These are phyloP conservation scores for Trichoderma gracile DNA, from an alignment of 2,329 filamentous ascomycete genomes.

Conservation along the genomic window DNA sequence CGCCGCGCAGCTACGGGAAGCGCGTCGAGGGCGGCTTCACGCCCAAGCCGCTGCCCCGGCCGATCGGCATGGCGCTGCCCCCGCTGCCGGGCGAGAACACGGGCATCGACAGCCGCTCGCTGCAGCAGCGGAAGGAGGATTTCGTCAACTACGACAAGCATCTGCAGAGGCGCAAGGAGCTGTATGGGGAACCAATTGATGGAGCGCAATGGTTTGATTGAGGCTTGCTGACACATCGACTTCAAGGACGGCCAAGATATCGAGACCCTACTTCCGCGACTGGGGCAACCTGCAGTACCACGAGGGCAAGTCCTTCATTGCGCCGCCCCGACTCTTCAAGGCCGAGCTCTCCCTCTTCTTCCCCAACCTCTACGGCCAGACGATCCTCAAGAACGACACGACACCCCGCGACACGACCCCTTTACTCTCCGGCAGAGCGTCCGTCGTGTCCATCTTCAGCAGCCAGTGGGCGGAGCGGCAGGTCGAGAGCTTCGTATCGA, in stretches of 20 bases:
- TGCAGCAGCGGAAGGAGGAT: slow-evolving; percentile 71
- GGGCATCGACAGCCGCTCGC: slow-evolving; percentile 67
- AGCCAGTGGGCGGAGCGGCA: slow-evolving; percentile 85
- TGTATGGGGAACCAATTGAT: slow-evolving; percentile 53
- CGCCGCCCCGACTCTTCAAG: slow-evolving; percentile 82
- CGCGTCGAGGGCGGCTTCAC: slow-evolving; percentile 54
- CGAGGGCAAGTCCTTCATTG: slow-evolving; percentile 88
- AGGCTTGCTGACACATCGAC: slow-evolving; percentile 4
- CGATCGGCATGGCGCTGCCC: slow-evolving; percentile 77
- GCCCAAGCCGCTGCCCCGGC: slow-evolving; percentile 63
- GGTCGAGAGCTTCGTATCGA: slow-evolving; percentile 68
- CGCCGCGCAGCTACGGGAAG: slow-evolving; percentile 61
- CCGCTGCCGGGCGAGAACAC: slow-evolving; percentile 80
- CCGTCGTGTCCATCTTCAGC: slow-evolving; percentile 78
- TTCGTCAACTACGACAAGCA: slow-evolving; percentile 87
- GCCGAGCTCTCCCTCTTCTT: slow-evolving; percentile 84
- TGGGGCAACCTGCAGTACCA: slow-evolving; percentile 82
- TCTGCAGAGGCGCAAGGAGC: slow-evolving; percentile 68
- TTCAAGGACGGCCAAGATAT: slow-evolving; percentile 68
- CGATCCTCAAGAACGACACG: slow-evolving; percentile 60
- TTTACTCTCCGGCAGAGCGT: slow-evolving; percentile 69
- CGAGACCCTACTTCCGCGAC: slow-evolving; percentile 92
- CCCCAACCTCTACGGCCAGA: slow-evolving; percentile 84
- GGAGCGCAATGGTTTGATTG: no score
- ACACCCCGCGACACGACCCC: slow-evolving; percentile 70